Evolutionary conservation across 1,284 basidiomycete species (phyloP).

Genomic region (Sanguinoderma infundibulare): DNA sequence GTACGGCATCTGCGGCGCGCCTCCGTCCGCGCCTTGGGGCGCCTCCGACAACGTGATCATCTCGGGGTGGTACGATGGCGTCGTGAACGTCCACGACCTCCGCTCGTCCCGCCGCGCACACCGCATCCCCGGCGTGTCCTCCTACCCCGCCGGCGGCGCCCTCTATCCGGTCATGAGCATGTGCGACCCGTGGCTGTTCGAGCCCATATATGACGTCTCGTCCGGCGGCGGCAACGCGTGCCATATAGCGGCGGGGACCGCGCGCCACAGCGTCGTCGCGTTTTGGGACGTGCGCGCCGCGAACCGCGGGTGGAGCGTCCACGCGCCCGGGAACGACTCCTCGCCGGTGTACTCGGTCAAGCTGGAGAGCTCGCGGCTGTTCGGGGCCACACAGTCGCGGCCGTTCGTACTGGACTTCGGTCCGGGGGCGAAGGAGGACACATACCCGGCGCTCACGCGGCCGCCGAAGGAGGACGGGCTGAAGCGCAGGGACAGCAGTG

Average conservation of each 20-base stretch:
- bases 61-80: slow-evolving; percentile 80
- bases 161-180: slow-evolving; percentile 63
- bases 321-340: slow-evolving; percentile 74
- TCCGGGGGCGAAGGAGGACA: slow-evolving; percentile 54
- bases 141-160: slow-evolving; percentile 28
- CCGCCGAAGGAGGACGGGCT: slow-evolving; percentile 42
- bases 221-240: slow-evolving; percentile 68
- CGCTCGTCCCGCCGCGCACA: slow-evolving; percentile 46
- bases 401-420: slow-evolving; percentile 82
- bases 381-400: slow-evolving; percentile 73
- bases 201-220: slow-evolving; percentile 74
- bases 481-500: slow-evolving; percentile 39
- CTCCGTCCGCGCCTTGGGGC: slow-evolving; percentile 64
- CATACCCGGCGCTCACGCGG: slow-evolving; percentile 56
- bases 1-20: slow-evolving; percentile 67
- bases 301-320: slow-evolving; percentile 68
- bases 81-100: slow-evolving; percentile 72
- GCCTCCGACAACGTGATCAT: slow-evolving; percentile 72
- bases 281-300: slow-evolving; percentile 77
- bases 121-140: slow-evolving; percentile 19
- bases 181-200: slow-evolving; percentile 66
- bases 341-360: slow-evolving; percentile 75
- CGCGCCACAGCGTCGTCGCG: slow-evolving; percentile 72
- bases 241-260: slow-evolving; percentile 73
- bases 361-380: slow-evolving; percentile 74